Conservation (phyloP, 2,329 filamentous ascomycete species). For the Ophiostoma ulmi region DNA sequence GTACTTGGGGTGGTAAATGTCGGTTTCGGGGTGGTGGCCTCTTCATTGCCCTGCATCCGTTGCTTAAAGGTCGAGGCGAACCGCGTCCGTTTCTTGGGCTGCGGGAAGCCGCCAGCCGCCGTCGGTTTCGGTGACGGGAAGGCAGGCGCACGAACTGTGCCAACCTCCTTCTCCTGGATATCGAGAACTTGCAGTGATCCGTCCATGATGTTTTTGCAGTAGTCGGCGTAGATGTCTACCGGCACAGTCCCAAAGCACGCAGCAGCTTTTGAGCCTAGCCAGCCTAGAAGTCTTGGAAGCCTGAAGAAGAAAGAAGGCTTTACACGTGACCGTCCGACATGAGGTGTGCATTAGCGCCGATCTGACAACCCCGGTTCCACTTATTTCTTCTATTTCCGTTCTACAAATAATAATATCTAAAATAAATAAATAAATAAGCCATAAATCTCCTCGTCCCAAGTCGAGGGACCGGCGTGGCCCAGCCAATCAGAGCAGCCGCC, state of each 20-base stretch:
- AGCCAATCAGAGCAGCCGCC: constrained; percentile 25
- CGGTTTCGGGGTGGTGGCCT: constrained; percentile 7
- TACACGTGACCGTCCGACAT: constrained; percentile 24
- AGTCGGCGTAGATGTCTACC: too few relatives aligned
- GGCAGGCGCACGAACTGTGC: constrained; percentile 55
- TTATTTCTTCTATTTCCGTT: constrained; percentile 21
- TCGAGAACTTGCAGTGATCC: constrained; percentile 61
- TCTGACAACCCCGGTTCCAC: constrained; percentile 20
- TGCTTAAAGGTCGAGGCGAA: constrained; percentile 72
- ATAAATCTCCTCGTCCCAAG: constrained; percentile 24
- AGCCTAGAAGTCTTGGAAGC: neutral
- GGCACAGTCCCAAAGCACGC: neutral
- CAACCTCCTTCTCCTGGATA: constrained; percentile 67
- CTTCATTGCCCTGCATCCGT: constrained; percentile 29
- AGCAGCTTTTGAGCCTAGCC: neutral
- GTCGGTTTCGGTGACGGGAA: constrained; percentile 55
- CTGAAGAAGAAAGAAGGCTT: neutral
- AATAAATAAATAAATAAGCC: neutral
- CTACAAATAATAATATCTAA: neutral
- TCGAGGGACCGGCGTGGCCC: constrained; percentile 9
- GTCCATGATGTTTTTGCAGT: constrained; percentile 32
- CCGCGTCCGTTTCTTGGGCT: constrained; percentile 70
- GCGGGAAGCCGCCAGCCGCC: constrained; percentile 64
- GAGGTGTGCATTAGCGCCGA: constrained; percentile 29
- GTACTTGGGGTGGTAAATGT: neutral